These are phyloP conservation scores for Lactarius tabidus DNA, from an alignment of 768 basidiomycete genomes.

Conservation along the genomic window DNA sequence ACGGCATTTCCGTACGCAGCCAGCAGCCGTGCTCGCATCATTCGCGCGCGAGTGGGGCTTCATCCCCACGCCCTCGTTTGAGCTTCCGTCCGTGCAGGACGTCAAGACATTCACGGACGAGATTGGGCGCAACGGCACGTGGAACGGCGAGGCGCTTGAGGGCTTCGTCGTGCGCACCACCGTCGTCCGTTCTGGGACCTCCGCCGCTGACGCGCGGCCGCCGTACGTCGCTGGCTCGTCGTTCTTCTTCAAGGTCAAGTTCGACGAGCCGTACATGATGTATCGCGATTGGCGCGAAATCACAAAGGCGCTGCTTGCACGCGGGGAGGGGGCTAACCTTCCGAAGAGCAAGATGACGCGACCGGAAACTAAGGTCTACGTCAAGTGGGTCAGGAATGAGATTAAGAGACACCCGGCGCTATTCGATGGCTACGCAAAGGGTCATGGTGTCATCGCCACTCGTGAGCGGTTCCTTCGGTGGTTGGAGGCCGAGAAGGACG, in stretches of 20 bases:
- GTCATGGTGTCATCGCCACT: too few relatives aligned
- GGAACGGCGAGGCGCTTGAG: slow-evolving; percentile 83
- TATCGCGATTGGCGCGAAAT: too few relatives aligned
- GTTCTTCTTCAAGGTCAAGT: slow-evolving; percentile 98
- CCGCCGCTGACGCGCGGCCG: slow-evolving; percentile 32
- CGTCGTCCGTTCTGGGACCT: slow-evolving; percentile 38
- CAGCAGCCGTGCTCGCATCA: slow-evolving; percentile 59
- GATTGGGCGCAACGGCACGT: slow-evolving; percentile 62
- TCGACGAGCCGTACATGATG: too few relatives aligned
- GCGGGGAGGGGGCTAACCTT: too few relatives aligned
- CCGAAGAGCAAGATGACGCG: too few relatives aligned
- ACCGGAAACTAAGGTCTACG: too few relatives aligned
- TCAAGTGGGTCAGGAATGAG: too few relatives aligned
- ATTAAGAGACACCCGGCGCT: too few relatives aligned
- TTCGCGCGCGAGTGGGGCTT: slow-evolving; percentile 93
- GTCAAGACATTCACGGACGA: slow-evolving; percentile 70
- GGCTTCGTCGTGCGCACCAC: slow-evolving; percentile 90
- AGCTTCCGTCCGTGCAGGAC: slow-evolving; percentile 36
- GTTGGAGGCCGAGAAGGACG: slow-evolving; percentile 32
- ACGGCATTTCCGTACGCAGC: slow-evolving; percentile 64
- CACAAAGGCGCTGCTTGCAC: too few relatives aligned
- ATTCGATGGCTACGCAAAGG: too few relatives aligned
- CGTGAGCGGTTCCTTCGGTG: too few relatives aligned
- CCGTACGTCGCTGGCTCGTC: slow-evolving; percentile 78
- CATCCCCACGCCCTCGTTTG: slow-evolving; percentile 65